Conservation (phyloP, 441 rosid genomes). For the Erodium trifolium region DNA sequence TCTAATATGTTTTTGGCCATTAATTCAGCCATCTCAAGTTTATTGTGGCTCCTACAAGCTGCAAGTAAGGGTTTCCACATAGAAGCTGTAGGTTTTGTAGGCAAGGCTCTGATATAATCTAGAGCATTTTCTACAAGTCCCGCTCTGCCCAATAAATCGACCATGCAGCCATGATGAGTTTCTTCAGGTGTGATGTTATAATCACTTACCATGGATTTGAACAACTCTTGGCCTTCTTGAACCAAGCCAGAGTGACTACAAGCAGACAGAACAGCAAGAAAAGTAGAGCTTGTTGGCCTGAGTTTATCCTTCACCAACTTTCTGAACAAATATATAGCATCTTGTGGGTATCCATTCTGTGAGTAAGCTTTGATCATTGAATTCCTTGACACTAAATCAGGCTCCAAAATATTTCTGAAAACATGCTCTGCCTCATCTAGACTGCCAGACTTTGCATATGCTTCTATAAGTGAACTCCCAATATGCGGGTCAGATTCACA, state of each 20-base stretch:
- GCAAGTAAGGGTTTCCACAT: slow-evolving; percentile 88
- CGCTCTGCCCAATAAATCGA: slow-evolving; percentile 73
- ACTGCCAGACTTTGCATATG: slow-evolving; percentile 25
- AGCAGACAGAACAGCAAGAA: slow-evolving; percentile 70
- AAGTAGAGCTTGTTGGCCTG: slow-evolving; percentile 52
- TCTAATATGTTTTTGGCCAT: slow-evolving; percentile 52
- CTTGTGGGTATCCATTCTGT: slow-evolving; percentile 56
- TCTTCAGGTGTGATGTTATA: slow-evolving; percentile 53
- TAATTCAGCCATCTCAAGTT: slow-evolving; percentile 48
- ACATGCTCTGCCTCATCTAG: slow-evolving; percentile 23
- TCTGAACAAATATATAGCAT: slow-evolving; percentile 47
- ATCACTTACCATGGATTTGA: slow-evolving; percentile 51
- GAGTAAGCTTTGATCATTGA: slow-evolving; percentile 78
- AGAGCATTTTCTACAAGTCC: slow-evolving; percentile 59
- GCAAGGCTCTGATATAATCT: slow-evolving; percentile 45
- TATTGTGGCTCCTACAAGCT: slow-evolving; percentile 67
- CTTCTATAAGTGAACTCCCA: slow-evolving; percentile 26
- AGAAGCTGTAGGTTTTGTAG: slow-evolving; percentile 58
- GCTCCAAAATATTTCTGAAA: slow-evolving; percentile 17
- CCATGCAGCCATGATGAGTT: slow-evolving; percentile 78
- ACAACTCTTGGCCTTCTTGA: slow-evolving; percentile 52
- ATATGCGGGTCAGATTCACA: slow-evolving; percentile 18
- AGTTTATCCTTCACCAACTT: slow-evolving; percentile 53
- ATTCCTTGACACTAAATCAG: slow-evolving; percentile 42
- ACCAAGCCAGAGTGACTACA: slow-evolving; percentile 69